These are phyloP conservation scores for Cyclotella distinguenda DNA, from an alignment of 108 stramenopile genomes.

Conservation along the genomic window DNA sequence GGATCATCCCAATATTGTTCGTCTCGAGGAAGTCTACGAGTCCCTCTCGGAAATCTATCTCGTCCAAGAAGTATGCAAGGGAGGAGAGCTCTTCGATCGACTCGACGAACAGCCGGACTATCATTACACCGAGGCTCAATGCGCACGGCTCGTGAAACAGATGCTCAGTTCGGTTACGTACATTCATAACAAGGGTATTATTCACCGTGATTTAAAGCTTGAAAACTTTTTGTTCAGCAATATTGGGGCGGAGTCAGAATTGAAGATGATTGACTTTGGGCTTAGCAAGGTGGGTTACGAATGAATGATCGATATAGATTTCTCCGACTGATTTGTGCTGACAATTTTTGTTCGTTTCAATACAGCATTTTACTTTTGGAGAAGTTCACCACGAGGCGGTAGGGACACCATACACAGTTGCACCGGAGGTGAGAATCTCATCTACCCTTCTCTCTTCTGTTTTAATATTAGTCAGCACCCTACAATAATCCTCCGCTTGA, in stretches of 20 bases:
- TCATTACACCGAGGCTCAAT: constrained; percentile 91
- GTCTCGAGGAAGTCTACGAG: constrained; percentile 83
- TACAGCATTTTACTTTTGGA: constrained; percentile 80
- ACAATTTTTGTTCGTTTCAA: not conserved
- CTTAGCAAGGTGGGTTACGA: constrained; percentile 62
- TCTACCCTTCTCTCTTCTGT: not conserved
- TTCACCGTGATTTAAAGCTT: constrained; percentile 86
- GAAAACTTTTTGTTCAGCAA: constrained; percentile 92
- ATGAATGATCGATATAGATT: too few relatives aligned
- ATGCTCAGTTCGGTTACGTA: constrained; percentile 91
- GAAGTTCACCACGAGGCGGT: constrained; percentile 86
- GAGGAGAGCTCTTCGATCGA: constrained; percentile 95
- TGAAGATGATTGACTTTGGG: constrained; percentile 99
- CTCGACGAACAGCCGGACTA: constrained; percentile 89
- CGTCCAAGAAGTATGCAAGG: constrained; percentile 93
- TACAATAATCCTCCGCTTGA: not conserved
- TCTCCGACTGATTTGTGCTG: not conserved
- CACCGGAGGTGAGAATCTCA: constrained; percentile 54
- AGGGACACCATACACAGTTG: constrained; percentile 88
- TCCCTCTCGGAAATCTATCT: constrained; percentile 83
- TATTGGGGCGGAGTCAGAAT: constrained; percentile 56
- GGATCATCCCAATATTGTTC: constrained; percentile 89
- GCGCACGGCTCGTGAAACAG: constrained; percentile 84
- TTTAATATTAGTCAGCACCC: not conserved
- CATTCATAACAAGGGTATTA: constrained; percentile 89